Conservation (phyloP, 768 basidiomycete species). For the Suillus decipiens region DNA sequence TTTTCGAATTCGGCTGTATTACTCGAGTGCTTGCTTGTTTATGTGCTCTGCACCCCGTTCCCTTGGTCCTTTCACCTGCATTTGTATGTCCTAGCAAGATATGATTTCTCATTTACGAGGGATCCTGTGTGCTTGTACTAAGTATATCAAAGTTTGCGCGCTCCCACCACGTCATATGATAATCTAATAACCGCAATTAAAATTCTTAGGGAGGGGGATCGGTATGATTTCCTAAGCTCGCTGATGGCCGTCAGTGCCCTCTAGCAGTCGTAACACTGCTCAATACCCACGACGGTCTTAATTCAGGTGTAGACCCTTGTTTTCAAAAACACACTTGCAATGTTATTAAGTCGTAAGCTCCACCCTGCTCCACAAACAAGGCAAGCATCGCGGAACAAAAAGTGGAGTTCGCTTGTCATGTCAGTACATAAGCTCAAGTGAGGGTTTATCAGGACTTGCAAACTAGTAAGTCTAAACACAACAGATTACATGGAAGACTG, state of each 20-base stretch:
- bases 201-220: conserved; percentile 15
- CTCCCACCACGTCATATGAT: not conserved
- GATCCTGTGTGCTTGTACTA: not conserved
- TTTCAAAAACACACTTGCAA: not conserved
- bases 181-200: conserved; percentile 1
- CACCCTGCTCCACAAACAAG: conserved; percentile 11
- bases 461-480: not conserved
- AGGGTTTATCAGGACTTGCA: not conserved
- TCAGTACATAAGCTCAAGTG: not conserved
- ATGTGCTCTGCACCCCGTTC: not conserved
- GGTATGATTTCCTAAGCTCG: conserved; percentile 1
- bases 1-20: not conserved
- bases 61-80: not conserved
- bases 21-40: not conserved
- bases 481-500: conserved; percentile 9
- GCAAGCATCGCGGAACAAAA: conserved; percentile 10
- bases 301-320: not conserved
- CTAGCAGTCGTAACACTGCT: not conserved
- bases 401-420: conserved; percentile 10
- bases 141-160: not conserved
- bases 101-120: not conserved
- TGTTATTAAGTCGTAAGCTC: not conserved
- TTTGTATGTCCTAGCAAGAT: not conserved
- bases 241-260: not conserved
- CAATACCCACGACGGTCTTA: not conserved